A percentile compares a stretch with the other conserved stretches of the same genome.
These are phyloP conservation scores for Daldinia sp. DNA, from an alignment of 2,329 filamentous ascomycete genomes.

Conservation along the genomic window DNA sequence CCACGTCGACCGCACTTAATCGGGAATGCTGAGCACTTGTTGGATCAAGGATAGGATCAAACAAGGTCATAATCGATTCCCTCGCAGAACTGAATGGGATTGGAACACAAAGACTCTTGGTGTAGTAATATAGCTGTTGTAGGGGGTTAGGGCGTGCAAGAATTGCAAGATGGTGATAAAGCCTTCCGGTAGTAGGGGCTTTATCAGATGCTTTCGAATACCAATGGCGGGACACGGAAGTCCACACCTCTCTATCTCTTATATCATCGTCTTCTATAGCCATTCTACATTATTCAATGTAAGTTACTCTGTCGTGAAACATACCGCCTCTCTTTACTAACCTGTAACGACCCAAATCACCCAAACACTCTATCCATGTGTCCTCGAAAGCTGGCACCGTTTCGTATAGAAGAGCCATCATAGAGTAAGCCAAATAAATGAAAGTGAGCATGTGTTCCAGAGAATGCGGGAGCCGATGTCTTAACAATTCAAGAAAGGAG, in stretches of 20 bases:
- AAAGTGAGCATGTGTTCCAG: slow-evolving; percentile 92
- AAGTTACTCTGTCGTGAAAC: slow-evolving; percentile 9
- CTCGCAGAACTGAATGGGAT: slow-evolving; percentile 75
- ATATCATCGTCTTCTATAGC: slow-evolving; percentile 88
- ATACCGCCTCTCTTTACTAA: slow-evolving; percentile 28
- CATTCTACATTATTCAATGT: slow-evolving; percentile 68
- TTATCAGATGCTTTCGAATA: slow-evolving; percentile 85
- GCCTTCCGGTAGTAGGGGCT: slow-evolving; percentile 77
- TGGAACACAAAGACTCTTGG: slow-evolving; percentile 75
- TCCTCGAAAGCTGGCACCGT: slow-evolving; percentile 85
- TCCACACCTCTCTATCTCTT: slow-evolving; percentile 83
- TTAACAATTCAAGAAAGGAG: slow-evolving; percentile 80
- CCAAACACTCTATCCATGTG: slow-evolving; percentile 94
- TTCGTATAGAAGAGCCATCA: slow-evolving; percentile 89
- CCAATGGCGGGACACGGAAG: slow-evolving; percentile 83
- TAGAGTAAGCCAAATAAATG: slow-evolving; percentile 88
- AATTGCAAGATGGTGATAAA: slow-evolving; percentile 91
- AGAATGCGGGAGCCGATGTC: slow-evolving; percentile 79
- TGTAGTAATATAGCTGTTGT: slow-evolving; percentile 79
- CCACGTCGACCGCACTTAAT: slow-evolving; percentile 64
- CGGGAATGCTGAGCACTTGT: slow-evolving; percentile 51
- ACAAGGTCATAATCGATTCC: slow-evolving; percentile 77
- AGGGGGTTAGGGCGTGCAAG: slow-evolving; percentile 76
- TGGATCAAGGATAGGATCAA: slow-evolving; percentile 67
- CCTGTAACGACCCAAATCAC: slow-evolving; percentile 83